Evolutionary conservation across 2,329 filamentous ascomycete species (phyloP), one percentile per base, ranked within the genome.

Genomic region (Ceratocystis ficicola): DNA sequence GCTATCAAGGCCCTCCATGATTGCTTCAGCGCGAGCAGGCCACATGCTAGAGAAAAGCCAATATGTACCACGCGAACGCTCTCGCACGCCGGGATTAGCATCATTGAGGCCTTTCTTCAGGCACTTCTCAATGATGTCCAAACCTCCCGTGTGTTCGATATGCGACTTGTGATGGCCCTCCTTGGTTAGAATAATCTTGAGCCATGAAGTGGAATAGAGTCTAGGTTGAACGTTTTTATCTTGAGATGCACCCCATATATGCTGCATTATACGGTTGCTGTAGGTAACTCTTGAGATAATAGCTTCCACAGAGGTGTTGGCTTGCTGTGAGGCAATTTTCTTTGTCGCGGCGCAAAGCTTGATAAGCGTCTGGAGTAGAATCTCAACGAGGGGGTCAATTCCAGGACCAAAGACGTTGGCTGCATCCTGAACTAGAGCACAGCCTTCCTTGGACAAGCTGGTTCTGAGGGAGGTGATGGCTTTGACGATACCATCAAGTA

Each of bases 161-260:
- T 90, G 86, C 69, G 79, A 83, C 76, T 91, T 95, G 75, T 96
- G 89, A 69, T 84, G 81, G 0, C 83, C 78, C 73, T 95, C 89
- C 71, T 90, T 89, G 70, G 82, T 86, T 48, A 99, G 77, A 22
- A 97, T 75, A 0, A 87, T 95, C 75, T 86, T 89, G 36, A 97
- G 77, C 94, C 94, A 99, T 6, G 83, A 86, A 1, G 88, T 81
- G 1, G 86, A 87, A 74, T 87, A 95, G 1, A 84, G 83, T 68
- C 94, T 85, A 17, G 92, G 87, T 72, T 94, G 88, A 1, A 92
- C 87, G 72, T 96, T 97, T 78, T 96, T 97, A 77, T 99, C 93
- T 73, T 95, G 88, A 69, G 84, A 88, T 28, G 93, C 92, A 65
- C 79, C 77, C 78, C 86, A 89, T 61, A 97, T 79, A 72, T 97